phyloP scores from a whole-genome alignment of 1,284 basidiomycete species.

The Ganoderma lucidum region DNA sequence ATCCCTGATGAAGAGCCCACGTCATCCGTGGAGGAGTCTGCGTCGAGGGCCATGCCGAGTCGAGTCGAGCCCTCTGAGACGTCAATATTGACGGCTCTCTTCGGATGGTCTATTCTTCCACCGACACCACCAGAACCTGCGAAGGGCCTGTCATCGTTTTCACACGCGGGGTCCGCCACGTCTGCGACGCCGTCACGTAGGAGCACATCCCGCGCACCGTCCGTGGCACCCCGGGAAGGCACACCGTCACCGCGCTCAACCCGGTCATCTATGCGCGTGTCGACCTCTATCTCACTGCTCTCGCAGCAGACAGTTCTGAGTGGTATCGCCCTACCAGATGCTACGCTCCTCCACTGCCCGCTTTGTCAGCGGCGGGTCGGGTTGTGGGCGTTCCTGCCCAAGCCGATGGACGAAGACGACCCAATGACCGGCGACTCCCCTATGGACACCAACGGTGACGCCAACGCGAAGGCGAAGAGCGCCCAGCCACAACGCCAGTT shows the following conservation, averaged over 20 bases:
- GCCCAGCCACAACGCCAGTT: constrained; percentile 58
- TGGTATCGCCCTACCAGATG: constrained; percentile 46
- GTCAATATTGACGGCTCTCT: constrained; percentile 68
- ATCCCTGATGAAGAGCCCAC: constrained; percentile 22
- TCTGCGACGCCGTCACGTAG: constrained; percentile 47
- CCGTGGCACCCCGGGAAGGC: constrained; percentile 42
- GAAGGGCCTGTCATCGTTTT: constrained; percentile 46
- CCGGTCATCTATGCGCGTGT: constrained; percentile 20
- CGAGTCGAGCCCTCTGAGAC: constrained; percentile 54
- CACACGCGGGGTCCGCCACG: constrained; percentile 48
- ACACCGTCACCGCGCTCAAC: constrained; percentile 34
- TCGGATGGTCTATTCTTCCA: constrained; percentile 70
- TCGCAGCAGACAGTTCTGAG: constrained; percentile 20
- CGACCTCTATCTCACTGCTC: constrained; percentile 13
- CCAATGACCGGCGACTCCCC: constrained; percentile 17
- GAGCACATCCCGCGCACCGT: constrained; percentile 53
- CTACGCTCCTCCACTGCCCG: constrained; percentile 65
- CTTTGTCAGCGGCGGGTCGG: constrained; percentile 81
- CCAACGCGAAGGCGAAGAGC: constrained; percentile 17
- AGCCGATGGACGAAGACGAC: constrained; percentile 26
- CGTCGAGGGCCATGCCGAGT: constrained; percentile 10
- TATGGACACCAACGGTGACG: background rate
- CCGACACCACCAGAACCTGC: constrained; percentile 43
- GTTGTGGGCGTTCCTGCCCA: constrained; percentile 71
- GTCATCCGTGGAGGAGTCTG: constrained; percentile 17